Conservation (phyloP, 2,329 filamentous ascomycete genomes). For the Pleomassaria siparia region DNA sequence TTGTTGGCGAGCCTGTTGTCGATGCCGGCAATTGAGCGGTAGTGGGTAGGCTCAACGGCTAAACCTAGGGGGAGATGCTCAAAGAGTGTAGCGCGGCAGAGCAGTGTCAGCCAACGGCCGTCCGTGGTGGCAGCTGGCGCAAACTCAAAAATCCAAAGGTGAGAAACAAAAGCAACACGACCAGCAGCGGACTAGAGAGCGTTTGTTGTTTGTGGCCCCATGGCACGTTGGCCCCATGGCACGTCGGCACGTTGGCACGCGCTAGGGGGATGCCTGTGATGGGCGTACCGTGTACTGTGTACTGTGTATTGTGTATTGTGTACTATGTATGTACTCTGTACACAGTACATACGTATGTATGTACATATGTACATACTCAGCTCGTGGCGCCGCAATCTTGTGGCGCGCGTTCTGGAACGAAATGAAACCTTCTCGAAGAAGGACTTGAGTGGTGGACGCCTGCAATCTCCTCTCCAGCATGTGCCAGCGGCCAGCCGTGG, state of each 20-base stretch:
- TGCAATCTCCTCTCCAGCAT: constrained; percentile 22
- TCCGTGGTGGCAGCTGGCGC: constrained; percentile 12
- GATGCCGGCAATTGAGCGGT: constrained; percentile 22
- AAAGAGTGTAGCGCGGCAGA: constrained; percentile 19
- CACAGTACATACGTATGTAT: no score
- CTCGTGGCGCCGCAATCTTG: not conserved
- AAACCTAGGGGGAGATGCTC: constrained; percentile 19
- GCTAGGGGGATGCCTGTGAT: no score
- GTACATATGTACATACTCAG: no score
- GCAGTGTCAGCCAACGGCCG: constrained; percentile 17
- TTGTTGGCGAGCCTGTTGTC: constrained; percentile 1
- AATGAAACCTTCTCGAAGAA: constrained; percentile 25
- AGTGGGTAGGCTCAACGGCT: constrained; percentile 25
- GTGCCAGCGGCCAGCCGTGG: constrained; percentile 22
- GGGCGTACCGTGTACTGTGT: no score
- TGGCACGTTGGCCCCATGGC: not conserved
- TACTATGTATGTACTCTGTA: no score
- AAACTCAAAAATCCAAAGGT: constrained; percentile 3
- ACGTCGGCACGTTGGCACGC: no score
- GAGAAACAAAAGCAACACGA: not conserved
- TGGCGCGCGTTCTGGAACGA: constrained; percentile 13
- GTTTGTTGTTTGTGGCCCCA: not conserved
- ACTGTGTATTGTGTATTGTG: no score
- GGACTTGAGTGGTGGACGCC: constrained; percentile 13
- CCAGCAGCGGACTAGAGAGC: not conserved